Evolutionary conservation across 2,329 filamentous ascomycete genomes (phyloP).

Genomic region (Aspergillus niger): DNA sequence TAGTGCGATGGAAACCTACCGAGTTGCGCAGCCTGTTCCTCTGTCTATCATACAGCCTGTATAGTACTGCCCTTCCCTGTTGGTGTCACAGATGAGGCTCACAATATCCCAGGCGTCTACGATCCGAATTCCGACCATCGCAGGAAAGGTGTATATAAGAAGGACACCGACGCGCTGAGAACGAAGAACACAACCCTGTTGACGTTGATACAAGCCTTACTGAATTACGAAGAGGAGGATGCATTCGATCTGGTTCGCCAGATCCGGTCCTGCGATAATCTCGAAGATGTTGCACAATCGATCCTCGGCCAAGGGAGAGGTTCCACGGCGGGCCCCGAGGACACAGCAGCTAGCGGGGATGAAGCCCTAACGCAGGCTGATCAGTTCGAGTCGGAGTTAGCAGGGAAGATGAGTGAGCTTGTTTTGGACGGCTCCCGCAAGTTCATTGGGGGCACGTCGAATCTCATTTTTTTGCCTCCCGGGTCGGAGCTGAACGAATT

Average conservation of each 20-base stretch:
- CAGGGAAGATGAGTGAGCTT: constrained; percentile 90
- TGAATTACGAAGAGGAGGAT: constrained; percentile 87
- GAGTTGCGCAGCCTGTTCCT: constrained; percentile 92
- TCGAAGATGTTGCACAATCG: constrained; percentile 65
- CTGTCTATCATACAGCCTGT: constrained; percentile 69
- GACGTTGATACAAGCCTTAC: constrained; percentile 86
- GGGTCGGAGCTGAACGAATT: constrained; percentile 50
- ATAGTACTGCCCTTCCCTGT: constrained; percentile 12
- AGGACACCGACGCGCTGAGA: constrained; percentile 86
- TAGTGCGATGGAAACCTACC: constrained; percentile 86
- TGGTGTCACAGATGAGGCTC: constrained; percentile 7
- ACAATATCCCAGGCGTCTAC: constrained; percentile 72
- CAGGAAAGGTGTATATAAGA: constrained; percentile 93
- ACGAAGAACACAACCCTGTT: constrained; percentile 85
- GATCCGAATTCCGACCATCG: constrained; percentile 95
- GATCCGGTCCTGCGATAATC: constrained; percentile 81
- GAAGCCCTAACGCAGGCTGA: constrained; percentile 45
- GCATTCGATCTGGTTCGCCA: constrained; percentile 77
- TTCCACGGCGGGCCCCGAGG: constrained; percentile 44
- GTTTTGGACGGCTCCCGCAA: constrained; percentile 82
- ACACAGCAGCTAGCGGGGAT: constrained; percentile 30
- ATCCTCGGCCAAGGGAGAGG: constrained; percentile 58
- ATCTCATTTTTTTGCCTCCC: constrained; percentile 75
- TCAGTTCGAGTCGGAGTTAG: constrained; percentile 74
- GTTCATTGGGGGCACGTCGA: constrained; percentile 92